phyloP scores from a whole-genome alignment of 495 filamentous ascomycete species.

The Evernia prunastri region DNA sequence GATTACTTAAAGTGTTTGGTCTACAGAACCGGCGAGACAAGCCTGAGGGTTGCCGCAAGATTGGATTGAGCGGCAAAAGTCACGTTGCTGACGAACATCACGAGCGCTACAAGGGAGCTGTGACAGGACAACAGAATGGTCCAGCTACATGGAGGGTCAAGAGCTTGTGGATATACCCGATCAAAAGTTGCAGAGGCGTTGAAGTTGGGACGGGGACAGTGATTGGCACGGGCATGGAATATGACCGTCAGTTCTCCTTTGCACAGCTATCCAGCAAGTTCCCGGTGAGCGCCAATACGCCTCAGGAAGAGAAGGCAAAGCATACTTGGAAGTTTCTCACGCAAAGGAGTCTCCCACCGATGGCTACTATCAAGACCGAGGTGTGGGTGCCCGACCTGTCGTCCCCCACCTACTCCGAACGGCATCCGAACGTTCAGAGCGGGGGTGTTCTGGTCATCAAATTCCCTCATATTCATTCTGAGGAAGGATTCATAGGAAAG shows the following conservation, averaged over 20 bases:
- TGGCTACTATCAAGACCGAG: slow-evolving; percentile 69
- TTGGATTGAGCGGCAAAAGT: slow-evolving; percentile 38
- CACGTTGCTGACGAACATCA: slow-evolving; percentile 35
- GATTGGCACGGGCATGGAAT: slow-evolving; percentile 64
- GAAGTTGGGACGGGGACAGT: slow-evolving; percentile 64
- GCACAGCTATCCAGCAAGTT: slow-evolving; percentile 57
- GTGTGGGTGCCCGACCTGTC: slow-evolving; percentile 71
- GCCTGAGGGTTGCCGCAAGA: slow-evolving; percentile 30
- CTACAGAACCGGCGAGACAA: slow-evolving; percentile 5
- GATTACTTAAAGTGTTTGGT: background rate
- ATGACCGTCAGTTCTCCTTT: slow-evolving; percentile 81
- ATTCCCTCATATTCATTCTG: slow-evolving; percentile 35
- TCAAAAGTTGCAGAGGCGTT: slow-evolving; percentile 81
- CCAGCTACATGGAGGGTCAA: slow-evolving; percentile 52
- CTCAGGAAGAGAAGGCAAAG: slow-evolving; percentile 39
- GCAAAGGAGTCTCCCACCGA: slow-evolving; percentile 61
- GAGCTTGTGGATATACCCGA: slow-evolving; percentile 77
- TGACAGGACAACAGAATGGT: slow-evolving; percentile 6
- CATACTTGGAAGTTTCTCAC: slow-evolving; percentile 75
- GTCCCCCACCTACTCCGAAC: slow-evolving; percentile 37
- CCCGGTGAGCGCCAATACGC: slow-evolving; percentile 34
- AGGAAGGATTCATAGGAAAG: slow-evolving; percentile 17
- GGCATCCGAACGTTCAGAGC: slow-evolving; percentile 44
- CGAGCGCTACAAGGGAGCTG: slow-evolving; percentile 13
- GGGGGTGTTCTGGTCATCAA: slow-evolving; percentile 50